Percentiles rank a stretch among this genome's conserved stretches.
Conservation (phyloP, 2,329 filamentous ascomycete species). For the Colletotrichum sp. region DNA sequence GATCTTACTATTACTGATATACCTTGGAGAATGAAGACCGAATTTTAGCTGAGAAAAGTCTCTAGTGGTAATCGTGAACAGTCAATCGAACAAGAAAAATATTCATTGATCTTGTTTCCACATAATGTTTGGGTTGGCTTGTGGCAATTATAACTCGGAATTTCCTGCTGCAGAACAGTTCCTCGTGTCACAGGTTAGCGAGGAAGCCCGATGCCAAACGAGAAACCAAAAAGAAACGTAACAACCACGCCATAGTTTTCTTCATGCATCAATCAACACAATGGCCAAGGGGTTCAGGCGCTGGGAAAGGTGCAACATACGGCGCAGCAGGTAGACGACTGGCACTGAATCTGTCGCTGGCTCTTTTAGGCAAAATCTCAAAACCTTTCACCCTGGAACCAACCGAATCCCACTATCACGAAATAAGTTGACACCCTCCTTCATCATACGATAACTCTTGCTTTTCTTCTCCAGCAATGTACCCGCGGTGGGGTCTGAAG, state of each 20-base stretch:
- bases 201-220: neutral
- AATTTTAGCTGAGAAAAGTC: rapidly evolving
- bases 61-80: too few species aligned
- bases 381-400: neutral
- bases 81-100: neutral
- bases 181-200: neutral
- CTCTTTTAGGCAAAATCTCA: neutral
- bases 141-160: neutral
- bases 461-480: neutral
- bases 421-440: neutral
- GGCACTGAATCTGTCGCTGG: neutral
- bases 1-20: neutral
- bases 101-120: neutral
- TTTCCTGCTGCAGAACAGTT: neutral
- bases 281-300: neutral
- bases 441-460: neutral
- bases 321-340: neutral
- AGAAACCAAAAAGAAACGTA: neutral
- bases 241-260: neutral
- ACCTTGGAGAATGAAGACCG: neutral
- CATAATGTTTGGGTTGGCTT: rapidly evolving
- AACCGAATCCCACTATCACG: neutral
- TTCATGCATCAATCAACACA: neutral
- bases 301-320: neutral
- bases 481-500: neutral